Evolutionary conservation across 257 asterid species (phyloP).

Genomic region (Ophiorrhiza pumila): DNA sequence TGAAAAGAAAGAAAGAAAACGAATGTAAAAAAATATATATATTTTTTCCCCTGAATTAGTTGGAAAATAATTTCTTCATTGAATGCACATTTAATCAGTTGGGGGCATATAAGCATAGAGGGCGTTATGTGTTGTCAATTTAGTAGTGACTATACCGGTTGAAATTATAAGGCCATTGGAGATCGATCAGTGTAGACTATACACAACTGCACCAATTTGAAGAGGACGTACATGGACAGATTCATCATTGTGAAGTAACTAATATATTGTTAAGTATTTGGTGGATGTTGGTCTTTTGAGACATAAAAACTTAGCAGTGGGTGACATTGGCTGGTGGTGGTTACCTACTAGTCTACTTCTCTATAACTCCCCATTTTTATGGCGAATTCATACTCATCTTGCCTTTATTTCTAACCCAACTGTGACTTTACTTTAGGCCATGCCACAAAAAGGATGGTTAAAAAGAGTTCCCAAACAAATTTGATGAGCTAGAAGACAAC

Average conservation of each 20-base stretch:
- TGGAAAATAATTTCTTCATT: constrained; percentile 9
- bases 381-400: too few relatives aligned
- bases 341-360: background rate
- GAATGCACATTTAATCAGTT: constrained; percentile 15
- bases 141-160: constrained; percentile 13
- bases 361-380: too few relatives aligned
- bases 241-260: background rate
- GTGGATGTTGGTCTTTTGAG: background rate
- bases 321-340: background rate
- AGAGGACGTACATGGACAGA: constrained; percentile 1
- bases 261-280: background rate
- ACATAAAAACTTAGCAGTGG: background rate
- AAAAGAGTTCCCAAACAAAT: background rate
- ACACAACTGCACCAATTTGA: background rate
- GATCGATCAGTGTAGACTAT: background rate
- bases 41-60: background rate
- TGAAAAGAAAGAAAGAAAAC: background rate
- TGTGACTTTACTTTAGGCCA: background rate
- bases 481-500: background rate
- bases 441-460: background rate
- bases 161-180: constrained; percentile 13
- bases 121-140: constrained; percentile 11
- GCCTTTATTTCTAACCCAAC: too few relatives aligned
- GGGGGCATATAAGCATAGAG: background rate
- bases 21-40: too few relatives aligned